These are phyloP conservation scores for Pseudonitzschia multistriata DNA, from an alignment of 108 stramenopile genomes.

Conservation along the genomic window DNA sequence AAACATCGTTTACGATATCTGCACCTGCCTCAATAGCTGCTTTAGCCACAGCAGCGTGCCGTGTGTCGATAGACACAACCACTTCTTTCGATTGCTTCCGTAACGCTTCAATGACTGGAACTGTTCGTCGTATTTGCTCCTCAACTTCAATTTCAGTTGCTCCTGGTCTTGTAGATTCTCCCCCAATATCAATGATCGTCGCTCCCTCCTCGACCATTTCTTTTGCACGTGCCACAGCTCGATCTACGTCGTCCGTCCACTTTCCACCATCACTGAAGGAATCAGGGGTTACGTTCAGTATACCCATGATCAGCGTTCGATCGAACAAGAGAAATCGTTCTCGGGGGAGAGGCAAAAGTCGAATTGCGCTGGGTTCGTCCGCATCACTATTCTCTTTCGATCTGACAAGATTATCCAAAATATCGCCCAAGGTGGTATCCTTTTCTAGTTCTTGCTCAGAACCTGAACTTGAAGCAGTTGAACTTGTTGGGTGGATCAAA, in stretches of 20 bases:
- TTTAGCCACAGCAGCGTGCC: conserved; percentile 81
- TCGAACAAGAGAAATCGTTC: conserved; percentile 65
- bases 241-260: conserved; percentile 42
- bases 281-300: conserved; percentile 96
- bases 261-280: conserved; percentile 95
- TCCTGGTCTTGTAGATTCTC: conserved; percentile 95
- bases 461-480: background rate
- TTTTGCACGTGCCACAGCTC: conserved; percentile 75
- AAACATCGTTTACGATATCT: conserved; percentile 95
- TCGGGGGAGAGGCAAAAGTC: conserved; percentile 70
- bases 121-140: conserved; percentile 76
- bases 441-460: background rate
- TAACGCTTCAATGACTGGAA: conserved; percentile 85
- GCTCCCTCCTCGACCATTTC: conserved; percentile 86
- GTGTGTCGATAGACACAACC: conserved; percentile 94
- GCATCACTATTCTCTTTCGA: background rate
- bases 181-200: conserved; percentile 92
- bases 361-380: conserved; percentile 19
- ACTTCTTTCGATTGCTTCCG: conserved; percentile 62
- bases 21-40: conserved; percentile 91
- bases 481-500: conserved; percentile 46
- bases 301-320: conserved; percentile 88
- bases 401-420: conserved; percentile 32
- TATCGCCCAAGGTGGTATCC: conserved; percentile 31
- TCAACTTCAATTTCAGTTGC: conserved; percentile 67